Conservation (phyloP, 2,329 filamentous ascomycete species). For the Monosporascus sp. region DNA sequence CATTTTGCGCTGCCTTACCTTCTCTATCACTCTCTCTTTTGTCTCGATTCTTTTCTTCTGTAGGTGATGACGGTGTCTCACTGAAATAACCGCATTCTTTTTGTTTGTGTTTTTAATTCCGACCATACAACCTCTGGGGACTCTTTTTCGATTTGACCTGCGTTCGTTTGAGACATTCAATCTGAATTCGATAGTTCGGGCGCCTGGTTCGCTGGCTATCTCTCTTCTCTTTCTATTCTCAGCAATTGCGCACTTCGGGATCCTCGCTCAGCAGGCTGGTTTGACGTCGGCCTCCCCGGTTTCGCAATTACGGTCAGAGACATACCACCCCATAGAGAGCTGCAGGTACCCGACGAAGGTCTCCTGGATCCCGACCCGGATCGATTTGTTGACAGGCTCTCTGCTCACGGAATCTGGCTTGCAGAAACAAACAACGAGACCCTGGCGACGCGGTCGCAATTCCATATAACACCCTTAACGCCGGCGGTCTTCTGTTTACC, state of each 20-base stretch:
- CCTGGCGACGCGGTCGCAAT: not conserved
- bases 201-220: not conserved
- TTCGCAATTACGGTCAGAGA: slow-evolving; percentile 8
- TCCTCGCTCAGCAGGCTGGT: slow-evolving; percentile 7
- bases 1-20: not conserved
- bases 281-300: not conserved
- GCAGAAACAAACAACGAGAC: not conserved
- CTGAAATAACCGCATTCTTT: not conserved
- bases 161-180: not conserved
- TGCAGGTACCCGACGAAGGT: slow-evolving; percentile 11
- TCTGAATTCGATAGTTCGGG: no score
- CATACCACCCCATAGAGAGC: slow-evolving; percentile 7
- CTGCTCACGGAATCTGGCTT: slow-evolving; percentile 11
- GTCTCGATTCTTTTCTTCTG: not conserved
- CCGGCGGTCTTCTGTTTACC: not conserved
- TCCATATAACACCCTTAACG: not conserved
- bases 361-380: slow-evolving; percentile 4
- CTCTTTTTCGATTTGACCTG: not conserved
- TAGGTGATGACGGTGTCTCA: not conserved
- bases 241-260: not conserved
- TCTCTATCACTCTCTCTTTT: not conserved
- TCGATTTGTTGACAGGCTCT: slow-evolving; percentile 17
- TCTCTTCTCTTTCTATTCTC: slow-evolving; percentile 1
- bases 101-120: not conserved
- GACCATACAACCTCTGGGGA: not conserved